Evolutionary conservation across 345 rosid species (phyloP), one percentile per base, ranked within the genome.

Genomic region (Moringa oleifera): DNA sequence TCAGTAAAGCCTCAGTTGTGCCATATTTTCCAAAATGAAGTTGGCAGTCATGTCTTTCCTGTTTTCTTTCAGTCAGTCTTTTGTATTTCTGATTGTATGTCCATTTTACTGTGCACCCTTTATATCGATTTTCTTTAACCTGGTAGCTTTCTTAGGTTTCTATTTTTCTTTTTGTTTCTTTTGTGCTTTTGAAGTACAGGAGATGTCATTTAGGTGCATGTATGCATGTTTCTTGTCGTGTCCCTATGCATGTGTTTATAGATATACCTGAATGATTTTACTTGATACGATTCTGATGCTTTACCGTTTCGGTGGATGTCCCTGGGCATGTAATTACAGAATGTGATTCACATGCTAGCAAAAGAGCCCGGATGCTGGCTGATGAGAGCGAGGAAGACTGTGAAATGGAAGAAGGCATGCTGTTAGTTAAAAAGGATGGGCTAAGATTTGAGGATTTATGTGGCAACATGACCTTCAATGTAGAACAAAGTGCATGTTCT

Each of bases 401-500:
- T 72, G 88, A 81, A 52, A 62, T 71, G 36, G 90, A 80, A 63
- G 94, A 82, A 61, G n/a, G n/a, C n/a, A 81, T 76, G 57, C 84
- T 73, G 58, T 71, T 69, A 57, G 51, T 64, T 64, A 80, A 61
- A 63, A 79, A 66, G 63, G 86, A 81, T 75, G 85, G 80, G 28
- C 62, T 65, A 25, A 53, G 85, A 50, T 94, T 88, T 81, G 99
- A 94, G 75, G 90, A 94, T 66, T 72, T 94, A 62, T 85, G 87
- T 51, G 79, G 83, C 66, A 83, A 81, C 69, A 71, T 76, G 70
- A 61, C 75, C 73, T 88, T 87, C 76, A 66, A 25, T 62, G 69
- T 59, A 20, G 84, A 81, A 69, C 80, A 74, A 65, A 77, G 53
- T 67, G 61, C 71, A 31, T 72, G 74, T 75, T 57, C 71, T 23